phyloP scores from a whole-genome alignment of 306 rosid genomes.

The Vigna trinervia region DNA sequence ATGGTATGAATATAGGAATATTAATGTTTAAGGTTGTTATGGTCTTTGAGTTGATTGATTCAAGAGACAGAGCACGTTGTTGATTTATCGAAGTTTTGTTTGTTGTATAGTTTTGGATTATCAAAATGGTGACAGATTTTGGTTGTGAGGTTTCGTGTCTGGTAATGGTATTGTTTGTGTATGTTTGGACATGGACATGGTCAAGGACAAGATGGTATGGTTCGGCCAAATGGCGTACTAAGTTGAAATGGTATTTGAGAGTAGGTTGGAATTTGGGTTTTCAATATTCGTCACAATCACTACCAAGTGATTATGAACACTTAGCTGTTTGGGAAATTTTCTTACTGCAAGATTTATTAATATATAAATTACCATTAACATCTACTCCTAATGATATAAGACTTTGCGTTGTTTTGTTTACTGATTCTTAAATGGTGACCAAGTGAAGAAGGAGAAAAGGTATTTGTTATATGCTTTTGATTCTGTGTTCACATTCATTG shows the following conservation, averaged over 20 bases:
- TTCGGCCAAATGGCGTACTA: conserved; percentile 30
- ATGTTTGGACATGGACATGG: conserved; percentile 14
- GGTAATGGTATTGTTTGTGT: neutral
- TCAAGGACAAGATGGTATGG: neutral
- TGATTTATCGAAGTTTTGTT: neutral
- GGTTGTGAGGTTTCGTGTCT: conserved; percentile 10
- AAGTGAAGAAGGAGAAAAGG: neutral
- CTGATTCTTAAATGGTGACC: neutral
- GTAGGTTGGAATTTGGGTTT: neutral
- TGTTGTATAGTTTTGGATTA: neutral
- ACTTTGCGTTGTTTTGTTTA: neutral
- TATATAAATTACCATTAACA: too few relatives aligned
- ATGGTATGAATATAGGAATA: neutral
- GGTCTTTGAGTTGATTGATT: conserved; percentile 29
- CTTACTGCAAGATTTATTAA: too few relatives aligned
- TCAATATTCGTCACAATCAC: neutral
- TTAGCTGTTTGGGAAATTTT: neutral
- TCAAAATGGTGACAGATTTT: neutral
- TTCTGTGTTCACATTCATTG: neutral
- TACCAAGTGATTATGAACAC: neutral
- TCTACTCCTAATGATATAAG: too few relatives aligned
- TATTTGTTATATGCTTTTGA: too few relatives aligned
- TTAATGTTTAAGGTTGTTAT: neutral
- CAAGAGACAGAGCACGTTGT: neutral
- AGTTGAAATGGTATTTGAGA: conserved; percentile 37